Base-by-base conservation (phyloP, 1,284 basidiomycete species). In the Melampsora larici-populina region DNA sequence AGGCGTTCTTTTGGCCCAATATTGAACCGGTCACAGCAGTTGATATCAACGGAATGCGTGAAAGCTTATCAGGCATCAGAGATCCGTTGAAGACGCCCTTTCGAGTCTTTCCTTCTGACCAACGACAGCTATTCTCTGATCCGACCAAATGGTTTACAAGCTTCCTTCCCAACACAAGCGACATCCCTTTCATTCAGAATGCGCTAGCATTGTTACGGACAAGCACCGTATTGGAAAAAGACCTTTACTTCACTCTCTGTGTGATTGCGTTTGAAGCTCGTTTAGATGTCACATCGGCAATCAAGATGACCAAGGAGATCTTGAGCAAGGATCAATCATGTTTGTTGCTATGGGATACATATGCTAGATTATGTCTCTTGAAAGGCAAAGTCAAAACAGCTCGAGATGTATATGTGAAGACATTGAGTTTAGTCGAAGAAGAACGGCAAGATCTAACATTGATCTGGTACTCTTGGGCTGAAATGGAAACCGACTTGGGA, bases 391-490 rank as follows among this genome's bases (percentile, higher is more conserved):
- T 87, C 6, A 87, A 89, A 62, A 90, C 92, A 9, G 92, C 93
- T 6, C 87, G 94, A 18, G 93, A 93, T 80, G 88, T 97, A 2
- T 97, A 94, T 83, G 87, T 83, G 18, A 82, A 84, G 26, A 84
- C 60, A 71, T 79, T 79, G 26, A 68, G 77, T 24, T 78, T 80
- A 46, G 31, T 60, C 33, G 73, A 66, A 48, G 72, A 33, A 67
- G 80, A 78, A 51, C 80, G 77, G 66, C 70, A 79, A 71, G 79
- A 79, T 58, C 79, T 78, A 43, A 79, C 77, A 26, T 72, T 71
- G 75, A 82, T 97, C 58, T 94, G 92, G 91, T 92, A 90, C 85
- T 89, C 91, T 68, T 97, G 93, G 92, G 91, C 91, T 0, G 91
- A 94, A 82, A 88, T 94, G 88, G 93, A 96, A 83, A 94, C 90